phyloP scores from a whole-genome alignment of 148 eudicot species.

The Nyssa sinensis region DNA sequence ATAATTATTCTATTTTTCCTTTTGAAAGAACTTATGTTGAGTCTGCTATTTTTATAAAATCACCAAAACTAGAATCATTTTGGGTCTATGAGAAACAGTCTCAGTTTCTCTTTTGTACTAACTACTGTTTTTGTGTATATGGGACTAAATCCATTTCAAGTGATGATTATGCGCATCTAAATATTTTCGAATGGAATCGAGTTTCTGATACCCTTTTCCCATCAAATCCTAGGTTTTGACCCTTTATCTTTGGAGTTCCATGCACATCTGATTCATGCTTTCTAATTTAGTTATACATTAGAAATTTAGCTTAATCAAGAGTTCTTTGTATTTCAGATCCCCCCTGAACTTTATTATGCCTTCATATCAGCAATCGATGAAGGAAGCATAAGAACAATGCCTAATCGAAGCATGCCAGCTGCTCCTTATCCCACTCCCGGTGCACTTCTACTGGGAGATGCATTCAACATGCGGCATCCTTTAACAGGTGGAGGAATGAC shows the following conservation, averaged over 20 bases:
- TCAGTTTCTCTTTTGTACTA: too few species aligned
- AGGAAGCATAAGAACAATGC: slow-evolving; percentile 18
- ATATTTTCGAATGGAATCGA: too few species aligned
- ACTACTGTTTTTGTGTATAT: too few species aligned
- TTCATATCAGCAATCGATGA: slow-evolving; percentile 7
- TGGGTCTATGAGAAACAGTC: too few species aligned
- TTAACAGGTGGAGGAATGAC: slow-evolving; percentile 23
- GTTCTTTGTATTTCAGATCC: slow-evolving; percentile 6
- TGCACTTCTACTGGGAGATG: slow-evolving; percentile 10
- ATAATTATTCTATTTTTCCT: too few species aligned
- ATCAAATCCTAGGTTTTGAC: too few species aligned
- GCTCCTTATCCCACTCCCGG: slow-evolving; percentile 15
- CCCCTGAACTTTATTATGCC: not conserved
- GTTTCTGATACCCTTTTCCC: too few species aligned
- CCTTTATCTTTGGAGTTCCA: too few species aligned
- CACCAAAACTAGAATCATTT: too few species aligned
- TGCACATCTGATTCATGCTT: not conserved
- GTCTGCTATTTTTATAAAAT: too few species aligned
- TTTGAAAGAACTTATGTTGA: too few species aligned
- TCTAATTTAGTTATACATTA: not conserved
- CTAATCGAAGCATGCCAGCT: slow-evolving; percentile 18
- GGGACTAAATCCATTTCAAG: not conserved
- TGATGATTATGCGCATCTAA: not conserved
- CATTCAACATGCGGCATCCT: slow-evolving; percentile 15
- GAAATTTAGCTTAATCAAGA: not conserved